phyloP scores from a whole-genome alignment of 2,329 filamentous ascomycete species.

The Tolypocladium sp. region DNA sequence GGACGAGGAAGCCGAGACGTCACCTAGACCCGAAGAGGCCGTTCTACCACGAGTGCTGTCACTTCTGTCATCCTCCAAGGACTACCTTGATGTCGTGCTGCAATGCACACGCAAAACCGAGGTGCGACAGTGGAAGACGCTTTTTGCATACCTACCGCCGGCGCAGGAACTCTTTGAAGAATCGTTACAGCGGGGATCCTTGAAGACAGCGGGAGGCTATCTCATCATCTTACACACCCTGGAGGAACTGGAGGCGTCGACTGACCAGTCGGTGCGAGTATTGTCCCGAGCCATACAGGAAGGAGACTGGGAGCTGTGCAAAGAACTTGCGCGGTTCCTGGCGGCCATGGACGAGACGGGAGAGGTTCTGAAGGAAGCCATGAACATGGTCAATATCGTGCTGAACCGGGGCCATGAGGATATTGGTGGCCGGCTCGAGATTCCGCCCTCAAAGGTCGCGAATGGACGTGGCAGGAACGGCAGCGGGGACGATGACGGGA shows the following conservation, averaged over 20 bases:
- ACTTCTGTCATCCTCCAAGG: conserved; percentile 61
- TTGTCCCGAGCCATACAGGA: conserved; percentile 73
- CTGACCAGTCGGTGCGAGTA: conserved; percentile 71
- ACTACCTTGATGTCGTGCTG: conserved; percentile 90
- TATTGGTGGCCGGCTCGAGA: conserved; percentile 19
- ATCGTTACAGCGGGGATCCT: conserved; percentile 69
- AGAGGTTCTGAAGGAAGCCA: conserved; percentile 63
- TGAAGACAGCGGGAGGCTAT: conserved; percentile 95
- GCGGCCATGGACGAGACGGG: conserved; percentile 86
- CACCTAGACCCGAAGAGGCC: conserved; percentile 52
- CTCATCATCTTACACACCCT: conserved; percentile 87
- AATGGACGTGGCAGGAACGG: conserved; percentile 20
- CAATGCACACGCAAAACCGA: conserved; percentile 98
- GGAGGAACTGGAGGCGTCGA: conserved; percentile 58
- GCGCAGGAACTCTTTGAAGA: conserved; percentile 91
- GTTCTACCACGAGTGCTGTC: conserved; percentile 56
- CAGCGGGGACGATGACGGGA: conserved; percentile 23
- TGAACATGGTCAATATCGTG: conserved; percentile 49
- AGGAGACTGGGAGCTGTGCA: conserved; percentile 91
- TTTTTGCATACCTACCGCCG: conserved; percentile 85
- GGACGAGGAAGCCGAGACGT: conserved; percentile 82
- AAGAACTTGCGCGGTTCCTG: conserved; percentile 88
- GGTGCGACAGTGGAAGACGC: conserved; percentile 84
- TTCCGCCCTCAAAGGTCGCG: conserved; percentile 16
- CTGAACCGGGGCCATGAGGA: conserved; percentile 20